These are phyloP conservation scores for Geranium brycei DNA, from an alignment of 345 rosid genomes.

Conservation along the genomic window DNA sequence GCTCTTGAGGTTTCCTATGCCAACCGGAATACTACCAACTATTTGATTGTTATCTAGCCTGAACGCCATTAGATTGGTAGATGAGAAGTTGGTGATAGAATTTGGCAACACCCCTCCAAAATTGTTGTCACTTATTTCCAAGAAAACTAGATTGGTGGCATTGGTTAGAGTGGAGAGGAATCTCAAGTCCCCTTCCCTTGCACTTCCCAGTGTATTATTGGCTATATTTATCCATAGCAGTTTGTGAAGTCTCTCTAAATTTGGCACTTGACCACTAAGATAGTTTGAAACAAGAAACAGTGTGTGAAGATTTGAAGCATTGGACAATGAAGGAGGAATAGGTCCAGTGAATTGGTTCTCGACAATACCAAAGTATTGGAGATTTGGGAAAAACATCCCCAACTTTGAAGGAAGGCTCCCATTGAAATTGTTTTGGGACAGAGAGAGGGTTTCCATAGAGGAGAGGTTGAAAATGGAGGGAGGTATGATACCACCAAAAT, in stretches of 20 bases:
- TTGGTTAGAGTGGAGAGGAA: conserved; percentile 1
- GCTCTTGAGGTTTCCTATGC: conserved; percentile 2
- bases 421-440: no score
- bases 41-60: background rate
- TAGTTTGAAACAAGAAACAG: no score
- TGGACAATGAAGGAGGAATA: no score
- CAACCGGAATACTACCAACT: background rate
- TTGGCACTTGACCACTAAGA: background rate
- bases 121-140: background rate
- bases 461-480: background rate
- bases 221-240: background rate
- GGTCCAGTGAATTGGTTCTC: no score
- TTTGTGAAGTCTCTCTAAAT: conserved; percentile 1
- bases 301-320: no score
- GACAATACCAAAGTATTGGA: no score
- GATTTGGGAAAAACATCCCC: no score
- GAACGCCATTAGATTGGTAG: no score
- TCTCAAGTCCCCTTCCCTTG: conserved; percentile 6
- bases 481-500: conserved; percentile 8
- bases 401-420: no score
- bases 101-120: conserved; percentile 10
- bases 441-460: no score
- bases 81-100: conserved; percentile 8
- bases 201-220: conserved; percentile 5
- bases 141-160: background rate